phyloP scores from a whole-genome alignment of 495 filamentous ascomycete species.

The Durotheca rogersii region DNA sequence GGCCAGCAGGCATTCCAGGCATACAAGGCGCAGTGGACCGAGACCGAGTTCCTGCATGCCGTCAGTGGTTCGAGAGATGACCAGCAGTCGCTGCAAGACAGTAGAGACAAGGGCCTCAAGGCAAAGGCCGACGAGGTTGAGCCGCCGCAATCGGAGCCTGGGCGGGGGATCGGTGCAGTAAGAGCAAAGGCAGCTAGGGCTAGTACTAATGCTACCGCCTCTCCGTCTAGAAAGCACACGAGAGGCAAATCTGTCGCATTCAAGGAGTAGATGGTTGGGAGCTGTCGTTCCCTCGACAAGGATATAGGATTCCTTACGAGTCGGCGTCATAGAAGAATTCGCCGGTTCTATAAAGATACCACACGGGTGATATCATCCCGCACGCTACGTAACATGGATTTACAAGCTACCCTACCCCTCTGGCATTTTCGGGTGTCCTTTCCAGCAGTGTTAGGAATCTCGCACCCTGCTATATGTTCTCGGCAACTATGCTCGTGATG shows the following conservation, averaged over 20 bases:
- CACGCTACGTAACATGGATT: too few species aligned
- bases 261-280: constrained; percentile 20
- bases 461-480: too few species aligned
- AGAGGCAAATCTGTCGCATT: constrained; percentile 35
- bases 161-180: background rate
- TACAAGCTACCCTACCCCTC: too few species aligned
- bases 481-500: background rate
- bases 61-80: constrained; percentile 37
- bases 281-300: too few species aligned
- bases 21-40: constrained; percentile 41
- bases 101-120: constrained; percentile 32
- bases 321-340: too few species aligned
- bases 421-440: too few species aligned
- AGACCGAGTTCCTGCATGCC: constrained; percentile 41
- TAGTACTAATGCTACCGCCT: constrained; percentile 12
- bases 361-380: too few species aligned
- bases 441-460: too few species aligned
- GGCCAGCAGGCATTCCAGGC: too few species aligned
- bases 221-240: constrained; percentile 3
- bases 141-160: background rate
- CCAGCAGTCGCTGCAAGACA: constrained; percentile 6
- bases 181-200: constrained; percentile 17
- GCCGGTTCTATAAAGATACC: too few species aligned
- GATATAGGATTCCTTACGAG: too few species aligned
- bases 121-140: constrained; percentile 30